phyloP scores from a whole-genome alignment of 164 flowering plant genomes.

The Akebia trifoliata region DNA sequence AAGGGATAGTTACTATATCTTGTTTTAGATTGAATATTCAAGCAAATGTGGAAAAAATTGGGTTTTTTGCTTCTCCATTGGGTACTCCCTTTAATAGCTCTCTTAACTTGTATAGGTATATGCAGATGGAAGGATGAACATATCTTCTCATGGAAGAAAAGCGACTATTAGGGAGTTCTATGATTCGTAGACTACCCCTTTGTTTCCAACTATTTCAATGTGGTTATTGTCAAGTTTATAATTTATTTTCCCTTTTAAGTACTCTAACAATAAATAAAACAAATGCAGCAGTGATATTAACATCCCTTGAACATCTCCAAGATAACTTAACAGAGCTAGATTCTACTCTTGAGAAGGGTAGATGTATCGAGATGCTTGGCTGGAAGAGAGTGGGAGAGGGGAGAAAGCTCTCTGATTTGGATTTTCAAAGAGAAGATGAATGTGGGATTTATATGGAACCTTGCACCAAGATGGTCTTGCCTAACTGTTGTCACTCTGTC shows the following conservation, averaged over 20 bases:
- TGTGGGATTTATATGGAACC: slow-evolving; percentile 85
- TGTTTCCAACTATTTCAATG: background rate
- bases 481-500: slow-evolving; percentile 90
- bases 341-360: slow-evolving; percentile 18
- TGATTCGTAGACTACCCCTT: slow-evolving; percentile 29
- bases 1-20: background rate
- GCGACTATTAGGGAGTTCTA: slow-evolving; percentile 69
- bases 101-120: slow-evolving; percentile 33
- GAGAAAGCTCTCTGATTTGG: slow-evolving; percentile 28
- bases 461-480: slow-evolving; percentile 83
- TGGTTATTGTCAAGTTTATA: background rate
- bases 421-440: slow-evolving; percentile 77
- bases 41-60: too few species aligned
- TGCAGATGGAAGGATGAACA: slow-evolving; percentile 43
- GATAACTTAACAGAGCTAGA: slow-evolving; percentile 40
- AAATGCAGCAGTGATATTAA: slow-evolving; percentile 72
- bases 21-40: background rate
- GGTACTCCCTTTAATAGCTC: slow-evolving; percentile 1
- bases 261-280: slow-evolving; percentile 8
- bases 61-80: background rate
- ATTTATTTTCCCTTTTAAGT: background rate
- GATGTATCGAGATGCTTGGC: slow-evolving; percentile 17
- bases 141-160: slow-evolving; percentile 51
- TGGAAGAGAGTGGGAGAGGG: slow-evolving; percentile 41
- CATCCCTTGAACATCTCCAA: slow-evolving; percentile 77